Percentiles rank a stretch among this genome's conserved stretches.
These are phyloP conservation scores for Millerago galiae DNA, from an alignment of 805 yeast genomes.

Conservation along the genomic window DNA sequence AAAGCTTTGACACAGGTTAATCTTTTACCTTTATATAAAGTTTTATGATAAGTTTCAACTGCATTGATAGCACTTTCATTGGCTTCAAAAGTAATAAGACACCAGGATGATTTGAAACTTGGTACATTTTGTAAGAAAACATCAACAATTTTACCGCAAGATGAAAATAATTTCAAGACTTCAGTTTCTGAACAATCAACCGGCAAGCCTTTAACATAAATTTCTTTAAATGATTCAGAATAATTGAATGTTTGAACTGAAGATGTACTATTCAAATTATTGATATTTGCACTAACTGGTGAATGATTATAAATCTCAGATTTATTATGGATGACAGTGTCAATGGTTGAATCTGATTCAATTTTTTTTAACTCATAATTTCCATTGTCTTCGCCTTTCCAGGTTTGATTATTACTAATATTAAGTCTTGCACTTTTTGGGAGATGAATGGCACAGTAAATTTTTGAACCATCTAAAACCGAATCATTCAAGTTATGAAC, in stretches of 20 bases:
- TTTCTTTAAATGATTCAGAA: constrained; percentile 12
- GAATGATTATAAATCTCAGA: constrained; percentile 1
- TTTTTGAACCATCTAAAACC: constrained; percentile 23
- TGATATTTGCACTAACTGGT: neutral
- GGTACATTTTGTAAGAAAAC: constrained; percentile 43
- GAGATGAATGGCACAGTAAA: constrained; percentile 36
- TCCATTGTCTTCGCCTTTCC: neutral
- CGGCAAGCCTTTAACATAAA: constrained; percentile 48
- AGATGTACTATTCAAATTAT: neutral
- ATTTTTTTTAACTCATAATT: constrained; percentile 1
- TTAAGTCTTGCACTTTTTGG: constrained; percentile 19
- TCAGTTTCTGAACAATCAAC: constrained; percentile 31
- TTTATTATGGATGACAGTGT: constrained; percentile 2
- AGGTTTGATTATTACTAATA: neutral
- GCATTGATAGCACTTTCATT: constrained; percentile 42
- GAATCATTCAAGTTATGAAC: constrained; percentile 27
- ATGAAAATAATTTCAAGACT: constrained; percentile 36
- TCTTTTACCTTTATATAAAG: constrained; percentile 22
- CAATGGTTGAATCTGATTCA: constrained; percentile 3
- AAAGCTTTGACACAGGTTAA: constrained; percentile 26
- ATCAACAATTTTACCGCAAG: constrained; percentile 44
- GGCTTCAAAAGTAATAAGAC: constrained; percentile 40
- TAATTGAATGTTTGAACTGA: neutral
- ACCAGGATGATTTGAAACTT: constrained; percentile 32
- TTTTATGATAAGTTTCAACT: constrained; percentile 27